These are phyloP conservation scores for Buxus sempervirens DNA, from an alignment of 164 flowering plant species.

Conservation along the genomic window DNA sequence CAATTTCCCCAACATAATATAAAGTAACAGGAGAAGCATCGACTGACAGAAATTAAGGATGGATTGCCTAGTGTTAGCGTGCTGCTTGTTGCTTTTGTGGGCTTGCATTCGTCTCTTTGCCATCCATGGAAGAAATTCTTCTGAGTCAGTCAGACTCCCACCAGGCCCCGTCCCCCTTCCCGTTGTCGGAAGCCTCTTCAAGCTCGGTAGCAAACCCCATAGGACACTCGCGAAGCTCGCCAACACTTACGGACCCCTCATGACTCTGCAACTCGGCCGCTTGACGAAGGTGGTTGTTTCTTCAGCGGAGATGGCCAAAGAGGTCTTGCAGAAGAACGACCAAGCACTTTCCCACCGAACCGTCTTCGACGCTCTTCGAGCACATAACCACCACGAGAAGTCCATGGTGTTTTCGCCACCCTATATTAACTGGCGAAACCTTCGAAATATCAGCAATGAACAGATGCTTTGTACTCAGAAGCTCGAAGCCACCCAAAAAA, in stretches of 20 bases:
- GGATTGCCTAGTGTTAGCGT: neutral
- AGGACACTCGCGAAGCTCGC: constrained; percentile 16
- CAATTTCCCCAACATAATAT: no score
- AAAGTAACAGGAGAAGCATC: no score
- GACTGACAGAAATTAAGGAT: no score
- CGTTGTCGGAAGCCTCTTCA: constrained; percentile 16
- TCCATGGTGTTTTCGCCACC: constrained; percentile 23
- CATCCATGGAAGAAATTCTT: no score
- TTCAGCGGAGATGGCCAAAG: constrained; percentile 16
- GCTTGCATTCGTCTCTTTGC: neutral
- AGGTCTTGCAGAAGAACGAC: constrained; percentile 34
- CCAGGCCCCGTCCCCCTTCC: constrained; percentile 17
- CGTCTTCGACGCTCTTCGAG: constrained; percentile 15
- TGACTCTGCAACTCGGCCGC: constrained; percentile 12
- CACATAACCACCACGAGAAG: constrained; percentile 13
- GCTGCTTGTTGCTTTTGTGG: neutral
- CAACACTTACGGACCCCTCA: constrained; percentile 20
- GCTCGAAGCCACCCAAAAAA: constrained; percentile 19
- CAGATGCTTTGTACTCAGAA: constrained; percentile 19
- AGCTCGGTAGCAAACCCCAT: constrained; percentile 10
- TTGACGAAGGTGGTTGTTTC: constrained; percentile 15
- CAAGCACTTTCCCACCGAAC: constrained; percentile 18
- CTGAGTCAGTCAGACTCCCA: constrained; percentile 13
- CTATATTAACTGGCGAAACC: constrained; percentile 22
- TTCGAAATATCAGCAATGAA: constrained; percentile 25